Base-by-base conservation (phyloP, 225 moss, liverwort and hornwort genomes). In the Bryoerythrophyllum caledonicum region DNA sequence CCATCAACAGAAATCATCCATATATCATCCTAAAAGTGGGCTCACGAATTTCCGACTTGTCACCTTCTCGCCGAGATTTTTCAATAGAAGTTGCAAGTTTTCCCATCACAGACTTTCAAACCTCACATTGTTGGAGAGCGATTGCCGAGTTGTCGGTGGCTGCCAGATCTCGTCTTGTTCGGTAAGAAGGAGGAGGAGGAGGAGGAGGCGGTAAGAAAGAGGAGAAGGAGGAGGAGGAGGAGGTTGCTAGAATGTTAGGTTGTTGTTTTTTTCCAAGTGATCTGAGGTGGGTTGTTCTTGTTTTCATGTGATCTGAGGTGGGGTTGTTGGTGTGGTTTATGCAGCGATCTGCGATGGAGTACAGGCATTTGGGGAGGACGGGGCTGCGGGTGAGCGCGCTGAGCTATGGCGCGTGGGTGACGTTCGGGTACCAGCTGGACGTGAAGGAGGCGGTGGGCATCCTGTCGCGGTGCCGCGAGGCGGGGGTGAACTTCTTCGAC, bases 401-500 rank as follows among this genome's bases (percentile, higher is more conserved):
- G 59, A 79, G 94, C 37, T 96, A 92, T 48, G 96, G 96, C 60
- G 96, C 96, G 2, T 96, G 96, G 96, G 96, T 96, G 70, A 91
- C 84, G 68, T 96, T 96, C 46, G 96, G 96, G 21, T 91, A 92
- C 60, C 96, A 96, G 86, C 65, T 96, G 80, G 90, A 89, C 19
- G 96, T 92, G 27, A 90, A 84, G 62, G 94, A 73, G 3, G 94
- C 96, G 23, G 90, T 89, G 86, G 88, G 75, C 19, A 60, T 96
- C 6, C 74, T 96, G 65, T 59, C 92, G 23, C 78, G 83, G 74
- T 96, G 96, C 38, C 85, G 92, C 38, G 94, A 96, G 2, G 77
- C 90, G 2, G 96, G 96, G 19, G 92, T 96, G 67, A 96, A 96
- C 77, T 96, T 96, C 79, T 96, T 94, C 63, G 96, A 96, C 78